Conservation (phyloP, 1,284 basidiomycete species). For the Apiotrichum montevideense region DNA sequence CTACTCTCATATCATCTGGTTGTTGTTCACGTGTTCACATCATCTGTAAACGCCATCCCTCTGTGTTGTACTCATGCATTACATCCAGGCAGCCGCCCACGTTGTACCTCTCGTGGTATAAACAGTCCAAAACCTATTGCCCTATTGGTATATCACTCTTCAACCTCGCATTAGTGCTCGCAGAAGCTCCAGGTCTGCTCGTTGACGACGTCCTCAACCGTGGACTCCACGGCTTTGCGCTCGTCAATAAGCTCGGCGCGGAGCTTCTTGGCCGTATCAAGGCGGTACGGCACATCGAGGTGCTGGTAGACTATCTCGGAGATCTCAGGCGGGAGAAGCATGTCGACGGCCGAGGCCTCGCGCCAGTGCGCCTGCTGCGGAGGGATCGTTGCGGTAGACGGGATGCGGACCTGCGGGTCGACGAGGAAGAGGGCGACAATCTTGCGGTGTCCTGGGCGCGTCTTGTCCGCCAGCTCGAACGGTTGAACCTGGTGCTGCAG, state of each 20-base stretch:
- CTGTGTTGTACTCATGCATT: too few relatives aligned
- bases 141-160: too few relatives aligned
- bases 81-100: too few relatives aligned
- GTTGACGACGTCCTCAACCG: not conserved
- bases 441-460: conserved; percentile 12
- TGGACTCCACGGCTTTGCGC: conserved; percentile 1
- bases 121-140: too few relatives aligned
- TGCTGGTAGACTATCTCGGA: conserved; percentile 6
- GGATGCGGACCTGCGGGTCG: conserved; percentile 8
- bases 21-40: too few relatives aligned
- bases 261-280: conserved; percentile 7
- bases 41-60: too few relatives aligned
- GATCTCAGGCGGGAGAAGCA: conserved; percentile 8
- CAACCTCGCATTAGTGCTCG: conserved; percentile 9
- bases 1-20: too few relatives aligned
- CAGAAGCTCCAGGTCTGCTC: conserved; percentile 8
- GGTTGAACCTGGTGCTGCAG: not conserved
- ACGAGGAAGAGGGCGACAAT: conserved; percentile 19
- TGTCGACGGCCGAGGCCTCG: not conserved
- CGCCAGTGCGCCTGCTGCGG: conserved; percentile 16
- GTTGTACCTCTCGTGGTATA: too few relatives aligned
- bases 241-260: conserved; percentile 17
- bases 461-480: conserved; percentile 4
- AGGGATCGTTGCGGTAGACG: conserved; percentile 9
- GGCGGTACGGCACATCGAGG: conserved; percentile 5